Evolutionary conservation across 306 rosid genomes (phyloP).

Genomic region (Prunus fruticosa): DNA sequence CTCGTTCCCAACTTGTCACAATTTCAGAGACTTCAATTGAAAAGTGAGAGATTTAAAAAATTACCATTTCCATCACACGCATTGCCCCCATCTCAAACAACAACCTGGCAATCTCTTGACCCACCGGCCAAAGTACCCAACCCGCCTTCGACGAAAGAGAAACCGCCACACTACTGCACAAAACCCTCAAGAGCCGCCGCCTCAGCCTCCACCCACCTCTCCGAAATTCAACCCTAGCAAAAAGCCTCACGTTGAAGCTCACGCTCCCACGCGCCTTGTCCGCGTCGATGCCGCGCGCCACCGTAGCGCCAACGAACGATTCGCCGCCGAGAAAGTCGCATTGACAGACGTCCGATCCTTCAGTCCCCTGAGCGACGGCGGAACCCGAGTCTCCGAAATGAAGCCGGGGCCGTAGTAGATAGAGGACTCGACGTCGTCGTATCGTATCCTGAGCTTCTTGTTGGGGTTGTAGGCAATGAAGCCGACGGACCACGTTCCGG

Average conservation of each 20-base stretch:
- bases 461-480: conserved; percentile 59
- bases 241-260: conserved; percentile 47
- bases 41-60: background rate
- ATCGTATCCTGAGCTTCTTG: conserved; percentile 61
- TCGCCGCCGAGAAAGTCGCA: conserved; percentile 42
- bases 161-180: conserved; percentile 43
- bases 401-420: conserved; percentile 23
- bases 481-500: conserved; percentile 56
- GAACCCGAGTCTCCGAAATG: conserved; percentile 37
- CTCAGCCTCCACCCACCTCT: conserved; percentile 74
- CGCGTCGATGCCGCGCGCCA: conserved; percentile 21
- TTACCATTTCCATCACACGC: background rate
- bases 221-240: conserved; percentile 50
- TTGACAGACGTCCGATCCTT: conserved; percentile 29
- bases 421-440: conserved; percentile 36
- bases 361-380: conserved; percentile 54
- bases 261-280: conserved; percentile 40
- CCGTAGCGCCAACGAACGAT: conserved; percentile 18
- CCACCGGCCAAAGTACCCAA: conserved; percentile 51
- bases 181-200: conserved; percentile 50
- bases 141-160: conserved; percentile 28
- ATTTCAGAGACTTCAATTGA: too few species aligned
- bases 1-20: background rate
- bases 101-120: conserved; percentile 59
- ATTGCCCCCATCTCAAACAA: conserved; percentile 24